A percentile compares a stretch with the other conserved stretches of the same genome.
Conservation (phyloP, 2,329 filamentous ascomycete species). For the Clonostachys rhizophaga region DNA sequence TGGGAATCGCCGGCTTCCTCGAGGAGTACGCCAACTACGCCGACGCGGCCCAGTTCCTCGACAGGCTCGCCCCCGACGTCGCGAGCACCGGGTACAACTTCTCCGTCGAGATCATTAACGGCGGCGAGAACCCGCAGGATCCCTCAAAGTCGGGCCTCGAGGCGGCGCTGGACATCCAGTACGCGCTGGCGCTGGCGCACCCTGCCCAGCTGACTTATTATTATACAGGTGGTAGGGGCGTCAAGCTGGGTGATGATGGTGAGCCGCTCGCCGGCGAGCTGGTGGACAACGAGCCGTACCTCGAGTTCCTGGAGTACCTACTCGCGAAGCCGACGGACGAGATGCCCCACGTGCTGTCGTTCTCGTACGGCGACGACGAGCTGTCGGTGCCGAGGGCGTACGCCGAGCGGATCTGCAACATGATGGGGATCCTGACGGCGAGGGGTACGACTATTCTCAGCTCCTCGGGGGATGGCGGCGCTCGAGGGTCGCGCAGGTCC, state of each 20-base stretch:
- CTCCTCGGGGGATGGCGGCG: constrained; percentile 46
- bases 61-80: constrained; percentile 25
- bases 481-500: constrained; percentile 37
- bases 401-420: constrained; percentile 44
- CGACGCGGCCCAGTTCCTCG: constrained; percentile 33
- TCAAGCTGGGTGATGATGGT: constrained; percentile 31
- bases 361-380: constrained; percentile 57
- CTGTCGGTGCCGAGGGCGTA: constrained; percentile 46
- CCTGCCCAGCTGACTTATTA: constrained; percentile 39
- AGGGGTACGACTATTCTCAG: constrained; percentile 47
- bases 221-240: constrained; percentile 36
- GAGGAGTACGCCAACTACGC: constrained; percentile 38
- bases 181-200: constrained; percentile 37
- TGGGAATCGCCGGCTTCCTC: constrained; percentile 45
- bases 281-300: constrained; percentile 50
- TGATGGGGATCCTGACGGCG: constrained; percentile 47
- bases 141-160: constrained; percentile 30
- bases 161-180: constrained; percentile 43
- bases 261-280: constrained; percentile 17
- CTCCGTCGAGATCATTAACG: constrained; percentile 31
- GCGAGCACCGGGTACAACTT: constrained; percentile 30
- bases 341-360: constrained; percentile 50
- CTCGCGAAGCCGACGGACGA: constrained; percentile 33
- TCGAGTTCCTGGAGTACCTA: constrained; percentile 47
- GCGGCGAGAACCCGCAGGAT: constrained; percentile 36